phyloP scores from a whole-genome alignment of 257 asterid species.

The Knoxia roxburghii region DNA sequence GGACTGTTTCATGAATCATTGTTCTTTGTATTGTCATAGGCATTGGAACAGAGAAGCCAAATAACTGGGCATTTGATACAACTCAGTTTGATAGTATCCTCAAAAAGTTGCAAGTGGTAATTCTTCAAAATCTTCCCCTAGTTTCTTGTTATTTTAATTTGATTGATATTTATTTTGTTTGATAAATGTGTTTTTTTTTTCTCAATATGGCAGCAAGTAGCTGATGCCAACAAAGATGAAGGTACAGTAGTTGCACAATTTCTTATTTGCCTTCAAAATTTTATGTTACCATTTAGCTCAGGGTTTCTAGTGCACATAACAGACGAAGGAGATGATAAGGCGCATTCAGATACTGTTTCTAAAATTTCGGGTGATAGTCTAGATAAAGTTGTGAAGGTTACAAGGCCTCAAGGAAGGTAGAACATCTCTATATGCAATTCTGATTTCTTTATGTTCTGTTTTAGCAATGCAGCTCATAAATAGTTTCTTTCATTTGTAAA shows the following conservation, averaged over 20 bases:
- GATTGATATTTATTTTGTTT: background rate
- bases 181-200: slow-evolving; percentile 6
- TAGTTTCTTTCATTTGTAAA: background rate
- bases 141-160: background rate
- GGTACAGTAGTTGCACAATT: slow-evolving; percentile 34
- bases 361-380: slow-evolving; percentile 24
- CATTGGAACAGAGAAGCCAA: slow-evolving; percentile 73
- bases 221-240: slow-evolving; percentile 43
- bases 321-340: slow-evolving; percentile 35
- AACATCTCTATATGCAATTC: background rate
- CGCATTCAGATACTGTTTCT: slow-evolving; percentile 20
- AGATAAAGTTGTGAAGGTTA: slow-evolving; percentile 45
- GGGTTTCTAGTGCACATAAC: slow-evolving; percentile 18
- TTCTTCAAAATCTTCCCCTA: slow-evolving; percentile 5
- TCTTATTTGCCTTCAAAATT: slow-evolving; percentile 4
- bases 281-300: slow-evolving; percentile 7
- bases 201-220: slow-evolving; percentile 52
- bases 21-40: slow-evolving; percentile 36
- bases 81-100: slow-evolving; percentile 90
- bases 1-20: slow-evolving; percentile 3
- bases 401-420: slow-evolving; percentile 97
- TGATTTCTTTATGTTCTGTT: background rate
- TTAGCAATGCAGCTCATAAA: background rate
- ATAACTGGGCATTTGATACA: slow-evolving; percentile 95
- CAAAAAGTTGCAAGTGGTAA: slow-evolving; percentile 88